phyloP scores from a whole-genome alignment of 352 stramenopile species.

The Phytophthora aleatoria region DNA sequence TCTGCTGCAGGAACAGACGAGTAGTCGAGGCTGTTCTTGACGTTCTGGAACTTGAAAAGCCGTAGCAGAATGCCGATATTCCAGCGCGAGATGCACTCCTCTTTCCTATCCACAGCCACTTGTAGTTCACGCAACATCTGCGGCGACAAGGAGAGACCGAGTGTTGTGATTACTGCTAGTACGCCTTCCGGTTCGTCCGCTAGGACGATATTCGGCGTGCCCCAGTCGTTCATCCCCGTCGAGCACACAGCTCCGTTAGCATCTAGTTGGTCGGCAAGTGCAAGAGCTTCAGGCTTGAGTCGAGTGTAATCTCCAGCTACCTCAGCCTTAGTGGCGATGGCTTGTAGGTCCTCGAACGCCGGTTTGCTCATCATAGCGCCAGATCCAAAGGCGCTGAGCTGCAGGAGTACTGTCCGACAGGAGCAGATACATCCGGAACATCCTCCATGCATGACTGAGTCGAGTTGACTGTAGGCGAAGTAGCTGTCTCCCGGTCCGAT shows the following conservation, averaged over 20 bases:
- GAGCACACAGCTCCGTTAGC: constrained; percentile 32
- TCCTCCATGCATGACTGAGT: constrained; percentile 32
- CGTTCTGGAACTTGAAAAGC: constrained; percentile 34
- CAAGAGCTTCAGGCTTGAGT: constrained; percentile 1
- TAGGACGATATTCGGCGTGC: constrained; percentile 8
- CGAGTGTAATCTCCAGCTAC: constrained; percentile 29
- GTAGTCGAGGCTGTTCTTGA: constrained; percentile 32
- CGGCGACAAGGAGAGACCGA: constrained; percentile 24
- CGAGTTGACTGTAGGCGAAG: constrained; percentile 37
- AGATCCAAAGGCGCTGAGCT: constrained; percentile 21
- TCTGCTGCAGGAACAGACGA: constrained; percentile 35
- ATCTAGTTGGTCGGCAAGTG: constrained; percentile 20
- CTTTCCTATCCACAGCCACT: constrained; percentile 16
- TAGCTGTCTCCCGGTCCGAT: constrained; percentile 40
- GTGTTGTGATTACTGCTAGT: constrained; percentile 15
- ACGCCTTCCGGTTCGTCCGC: constrained; percentile 8
- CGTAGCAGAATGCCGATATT: constrained; percentile 1
- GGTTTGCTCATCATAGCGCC: constrained; percentile 36
- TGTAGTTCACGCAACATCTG: constrained; percentile 18
- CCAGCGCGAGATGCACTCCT: constrained; percentile 29
- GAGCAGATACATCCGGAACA: constrained; percentile 23
- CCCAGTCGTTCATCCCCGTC: constrained; percentile 33
- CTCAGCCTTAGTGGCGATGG: not conserved
- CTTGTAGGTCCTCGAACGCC: constrained; percentile 23
- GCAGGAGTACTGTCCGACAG: constrained; percentile 23